These are phyloP conservation scores for Basipetospora sp. DNA, from an alignment of 2,329 filamentous ascomycete species.

Conservation along the genomic window DNA sequence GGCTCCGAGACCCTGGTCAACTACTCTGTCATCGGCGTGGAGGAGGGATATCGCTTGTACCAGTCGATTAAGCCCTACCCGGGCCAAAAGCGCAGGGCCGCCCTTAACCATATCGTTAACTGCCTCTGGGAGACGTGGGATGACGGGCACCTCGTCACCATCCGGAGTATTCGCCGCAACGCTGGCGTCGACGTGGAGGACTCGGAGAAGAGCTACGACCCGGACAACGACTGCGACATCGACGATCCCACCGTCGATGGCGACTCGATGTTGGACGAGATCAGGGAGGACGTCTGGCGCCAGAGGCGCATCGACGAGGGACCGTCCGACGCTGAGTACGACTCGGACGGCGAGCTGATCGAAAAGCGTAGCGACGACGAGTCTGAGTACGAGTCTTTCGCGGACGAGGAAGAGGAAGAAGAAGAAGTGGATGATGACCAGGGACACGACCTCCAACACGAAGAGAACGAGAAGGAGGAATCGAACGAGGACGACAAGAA, in stretches of 20 bases:
- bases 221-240: conserved; percentile 3
- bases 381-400: background rate
- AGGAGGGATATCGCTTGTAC: conserved; percentile 3
- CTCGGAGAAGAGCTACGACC: conserved; percentile 3
- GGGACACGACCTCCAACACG: background rate
- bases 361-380: too few species aligned
- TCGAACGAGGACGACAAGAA: background rate
- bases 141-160: background rate
- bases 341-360: too few species aligned
- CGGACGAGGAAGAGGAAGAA: conserved; percentile 1
- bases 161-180: conserved; percentile 1
- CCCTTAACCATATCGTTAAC: background rate
- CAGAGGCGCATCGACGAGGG: background rate
- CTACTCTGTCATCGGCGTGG: background rate
- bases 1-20: background rate
- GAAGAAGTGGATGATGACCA: background rate
- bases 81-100: background rate
- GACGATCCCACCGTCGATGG: background rate
- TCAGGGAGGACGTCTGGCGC: background rate
- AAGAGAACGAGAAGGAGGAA: background rate
- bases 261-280: background rate
- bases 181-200: conserved; percentile 2
- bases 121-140: background rate
- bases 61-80: background rate
- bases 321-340: too few species aligned